A percentile compares a stretch with the other conserved stretches of the same genome.
Evolutionary conservation across 2,329 filamentous ascomycete species (phyloP).

Genomic region (Colletotrichum spaethianum): DNA sequence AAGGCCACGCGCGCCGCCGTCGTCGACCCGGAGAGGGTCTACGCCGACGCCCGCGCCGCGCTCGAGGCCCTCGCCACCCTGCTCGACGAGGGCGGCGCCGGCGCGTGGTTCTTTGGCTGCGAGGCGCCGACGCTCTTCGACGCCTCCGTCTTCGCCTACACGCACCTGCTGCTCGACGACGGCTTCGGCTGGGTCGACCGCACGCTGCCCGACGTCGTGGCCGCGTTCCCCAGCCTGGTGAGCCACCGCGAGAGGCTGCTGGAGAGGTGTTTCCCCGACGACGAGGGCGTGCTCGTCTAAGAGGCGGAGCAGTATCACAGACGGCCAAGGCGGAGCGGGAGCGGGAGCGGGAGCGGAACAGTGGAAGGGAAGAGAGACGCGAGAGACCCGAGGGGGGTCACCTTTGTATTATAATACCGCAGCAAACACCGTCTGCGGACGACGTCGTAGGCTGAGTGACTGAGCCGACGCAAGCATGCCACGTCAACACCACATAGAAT

Average conservation of each 20-base stretch:
- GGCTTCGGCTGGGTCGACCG: slow-evolving; percentile 74
- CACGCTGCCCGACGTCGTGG: slow-evolving; percentile 70
- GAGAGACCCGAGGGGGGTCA: not conserved
- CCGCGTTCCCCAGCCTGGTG: slow-evolving; percentile 73
- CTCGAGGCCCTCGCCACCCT: slow-evolving; percentile 62
- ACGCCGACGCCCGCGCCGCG: slow-evolving; percentile 60
- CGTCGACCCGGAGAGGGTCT: slow-evolving; percentile 55
- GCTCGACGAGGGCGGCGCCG: slow-evolving; percentile 49
- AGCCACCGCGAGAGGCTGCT: slow-evolving; percentile 55
- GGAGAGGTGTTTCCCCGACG: slow-evolving; percentile 33
- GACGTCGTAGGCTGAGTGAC: not conserved
- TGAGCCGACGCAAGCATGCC: not conserved
- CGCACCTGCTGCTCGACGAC: slow-evolving; percentile 81
- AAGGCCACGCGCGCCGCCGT: slow-evolving; percentile 65
- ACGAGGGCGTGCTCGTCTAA: slow-evolving; percentile 22
- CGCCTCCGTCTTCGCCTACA: slow-evolving; percentile 91
- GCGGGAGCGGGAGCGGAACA: not conserved
- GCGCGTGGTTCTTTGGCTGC: slow-evolving; percentile 64
- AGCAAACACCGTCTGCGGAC: not conserved
- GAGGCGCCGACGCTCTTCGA: slow-evolving; percentile 82
- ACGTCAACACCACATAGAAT: not conserved
- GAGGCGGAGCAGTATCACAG: too few relatives aligned
- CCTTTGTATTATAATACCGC: not conserved
- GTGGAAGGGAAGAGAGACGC: not conserved
- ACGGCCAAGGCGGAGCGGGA: not conserved